Evolutionary conservation across 352 stramenopile genomes (phyloP).

Genomic region (Phytophthora sp.): DNA sequence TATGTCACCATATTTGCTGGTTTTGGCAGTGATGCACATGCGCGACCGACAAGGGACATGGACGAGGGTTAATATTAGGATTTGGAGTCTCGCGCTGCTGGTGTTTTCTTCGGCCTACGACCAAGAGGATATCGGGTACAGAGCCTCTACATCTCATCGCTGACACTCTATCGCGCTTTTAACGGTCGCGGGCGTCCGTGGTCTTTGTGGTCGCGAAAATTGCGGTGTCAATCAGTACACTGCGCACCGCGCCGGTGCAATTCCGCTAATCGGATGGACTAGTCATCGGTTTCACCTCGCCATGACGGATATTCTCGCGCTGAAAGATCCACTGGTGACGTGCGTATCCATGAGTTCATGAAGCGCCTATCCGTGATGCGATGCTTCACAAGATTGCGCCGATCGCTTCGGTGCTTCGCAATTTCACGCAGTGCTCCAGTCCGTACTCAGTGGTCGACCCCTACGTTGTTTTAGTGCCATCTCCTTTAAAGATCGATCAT

Average conservation of each 20-base stretch:
- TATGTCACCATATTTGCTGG: not conserved
- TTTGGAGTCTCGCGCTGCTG: slow-evolving; percentile 1
- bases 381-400: too few relatives aligned
- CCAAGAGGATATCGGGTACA: slow-evolving; percentile 19
- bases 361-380: too few relatives aligned
- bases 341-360: slow-evolving; percentile 13
- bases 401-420: too few relatives aligned
- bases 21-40: not conserved
- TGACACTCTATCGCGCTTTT: slow-evolving; percentile 12
- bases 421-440: too few relatives aligned
- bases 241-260: not conserved
- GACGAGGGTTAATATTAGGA: not conserved
- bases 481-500: too few relatives aligned
- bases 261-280: slow-evolving; percentile 18
- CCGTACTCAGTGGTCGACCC: too few relatives aligned
- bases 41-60: too few relatives aligned
- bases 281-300: too few relatives aligned
- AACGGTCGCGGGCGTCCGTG: slow-evolving; percentile 15
- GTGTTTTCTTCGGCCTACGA: slow-evolving; percentile 11
- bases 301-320: too few relatives aligned
- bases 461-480: too few relatives aligned
- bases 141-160: slow-evolving; percentile 23
- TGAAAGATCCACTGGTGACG: too few relatives aligned
- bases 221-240: slow-evolving; percentile 27
- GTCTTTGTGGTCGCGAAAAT: slow-evolving; percentile 21